Evolutionary conservation across 2,329 filamentous ascomycete species (phyloP).

Genomic region (Akanthomyces dipterigenus): DNA sequence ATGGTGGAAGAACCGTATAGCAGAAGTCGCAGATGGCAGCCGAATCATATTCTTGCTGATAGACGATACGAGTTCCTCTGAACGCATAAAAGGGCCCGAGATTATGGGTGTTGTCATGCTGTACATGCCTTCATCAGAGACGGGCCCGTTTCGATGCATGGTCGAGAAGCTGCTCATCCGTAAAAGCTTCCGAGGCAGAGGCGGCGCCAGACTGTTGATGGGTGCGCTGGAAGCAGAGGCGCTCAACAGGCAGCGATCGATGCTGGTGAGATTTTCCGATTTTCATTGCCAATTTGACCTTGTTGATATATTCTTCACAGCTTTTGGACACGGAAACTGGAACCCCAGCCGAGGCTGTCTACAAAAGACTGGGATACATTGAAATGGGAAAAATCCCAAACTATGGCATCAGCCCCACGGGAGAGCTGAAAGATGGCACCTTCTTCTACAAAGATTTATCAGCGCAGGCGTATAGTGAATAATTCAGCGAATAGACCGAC

Average conservation of each 20-base stretch:
- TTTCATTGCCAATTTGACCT: not conserved
- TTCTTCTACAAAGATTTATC: conserved; percentile 54
- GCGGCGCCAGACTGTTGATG: conserved; percentile 47
- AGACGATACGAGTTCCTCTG: conserved; percentile 25
- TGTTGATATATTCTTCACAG: conserved; percentile 24
- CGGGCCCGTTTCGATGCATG: conserved; percentile 45
- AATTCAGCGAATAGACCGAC: not conserved
- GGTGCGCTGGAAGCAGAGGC: conserved; percentile 50
- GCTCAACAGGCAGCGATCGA: conserved; percentile 36
- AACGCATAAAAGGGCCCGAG: conserved; percentile 34
- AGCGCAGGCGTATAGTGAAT: not conserved
- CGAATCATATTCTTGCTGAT: conserved; percentile 50
- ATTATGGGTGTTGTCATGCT: conserved; percentile 53
- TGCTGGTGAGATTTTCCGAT: conserved; percentile 40
- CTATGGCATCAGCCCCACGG: conserved; percentile 43
- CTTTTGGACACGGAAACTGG: conserved; percentile 46
- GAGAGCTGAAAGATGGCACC: conserved; percentile 42
- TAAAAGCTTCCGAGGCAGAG: conserved; percentile 41
- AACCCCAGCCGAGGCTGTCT: conserved; percentile 46
- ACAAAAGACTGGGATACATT: conserved; percentile 49
- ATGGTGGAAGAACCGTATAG: conserved; percentile 50
- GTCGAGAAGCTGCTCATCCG: conserved; percentile 55
- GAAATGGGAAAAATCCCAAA: conserved; percentile 49
- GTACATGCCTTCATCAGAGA: conserved; percentile 44
- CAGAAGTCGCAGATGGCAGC: conserved; percentile 37